Evolutionary conservation across 352 stramenopile genomes (phyloP), one percentile per base, ranked within the genome.

Genomic region (Phytophthora citrophthora): DNA sequence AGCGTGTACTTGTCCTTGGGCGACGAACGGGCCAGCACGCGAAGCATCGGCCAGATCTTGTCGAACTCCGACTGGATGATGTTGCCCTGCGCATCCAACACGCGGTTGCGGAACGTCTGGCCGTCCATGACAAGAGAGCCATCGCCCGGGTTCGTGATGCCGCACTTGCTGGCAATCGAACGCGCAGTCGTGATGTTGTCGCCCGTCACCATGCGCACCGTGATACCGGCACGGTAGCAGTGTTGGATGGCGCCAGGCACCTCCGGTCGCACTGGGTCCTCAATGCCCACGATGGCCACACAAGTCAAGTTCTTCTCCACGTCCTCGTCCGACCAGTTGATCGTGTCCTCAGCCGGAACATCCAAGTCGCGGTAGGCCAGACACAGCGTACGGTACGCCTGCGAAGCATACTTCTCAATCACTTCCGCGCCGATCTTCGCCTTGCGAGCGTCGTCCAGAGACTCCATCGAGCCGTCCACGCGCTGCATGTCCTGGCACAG

Each of bases 361-460:
- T 85, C 72, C 36, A 94, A 67, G 45, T 94, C 79, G 41, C 82
- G 86, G 69, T 98, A 88, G 11, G 85, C 80, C 39, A 96, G 67
- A 23, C 87, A 94, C 45, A 96, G 58, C 52, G 82, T 96, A 32
- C 90, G 91, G 36, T 88, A 93, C 43, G 51, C 87, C 68, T 81
- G 72, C 5, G 63, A 64, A 36, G 88, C 81, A 63, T 93, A 95
- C 57, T 92, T 81, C 53, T 89, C 53, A 77, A 98, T 96, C 52
- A 86, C 70, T 13, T 70, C 44, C 1, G 24, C 58, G 2, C 68
- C 62, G 27, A 86, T 83, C 45, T 75, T 71, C 3, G 45, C 57
- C 63, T 80, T 84, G 41, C 55, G 64, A 44, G 36, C 53, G 2
- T 69, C 61, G 16, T 72, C 59, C 26, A 89, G 20, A 55, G 38